A percentile compares a stretch with the other conserved stretches of the same genome.
Conservation (phyloP, 306 rosid genomes). For the Ziziphus jujuba region DNA sequence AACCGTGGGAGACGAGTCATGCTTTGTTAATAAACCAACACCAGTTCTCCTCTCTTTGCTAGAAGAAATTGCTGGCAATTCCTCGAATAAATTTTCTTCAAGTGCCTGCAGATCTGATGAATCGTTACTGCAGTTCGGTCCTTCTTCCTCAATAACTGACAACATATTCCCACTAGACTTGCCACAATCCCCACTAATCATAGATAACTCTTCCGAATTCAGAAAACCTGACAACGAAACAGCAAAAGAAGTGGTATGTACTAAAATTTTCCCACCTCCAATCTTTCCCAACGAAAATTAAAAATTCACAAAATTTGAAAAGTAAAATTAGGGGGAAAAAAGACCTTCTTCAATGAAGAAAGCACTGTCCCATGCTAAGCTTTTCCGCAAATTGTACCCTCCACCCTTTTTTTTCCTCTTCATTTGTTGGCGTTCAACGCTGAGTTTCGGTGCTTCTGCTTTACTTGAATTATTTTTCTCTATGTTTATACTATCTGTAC, state of each 20-base stretch:
- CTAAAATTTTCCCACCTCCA: neutral
- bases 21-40: conserved; percentile 46
- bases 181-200: conserved; percentile 57
- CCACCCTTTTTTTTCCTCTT: conserved; percentile 75
- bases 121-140: conserved; percentile 20
- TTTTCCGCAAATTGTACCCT: conserved; percentile 83
- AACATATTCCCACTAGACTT: conserved; percentile 35
- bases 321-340: neutral
- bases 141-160: conserved; percentile 61
- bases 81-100: conserved; percentile 56
- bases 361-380: conserved; percentile 95
- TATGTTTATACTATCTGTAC: conserved; percentile 30
- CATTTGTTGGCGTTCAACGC: conserved; percentile 66
- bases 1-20: conserved; percentile 39
- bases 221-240: conserved; percentile 59
- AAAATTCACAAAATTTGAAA: neutral
- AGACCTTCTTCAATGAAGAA: conserved; percentile 84
- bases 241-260: neutral
- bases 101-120: conserved; percentile 30
- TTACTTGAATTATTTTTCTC: conserved; percentile 47
- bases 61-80: conserved; percentile 30
- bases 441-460: conserved; percentile 51
- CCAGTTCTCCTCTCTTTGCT: conserved; percentile 21
- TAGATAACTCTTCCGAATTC: conserved; percentile 73
- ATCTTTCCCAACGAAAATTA: neutral